Evolutionary conservation across 2,329 filamentous ascomycete genomes (phyloP), one percentile per base, ranked within the genome.

Genomic region (Westerdykella ornata): DNA sequence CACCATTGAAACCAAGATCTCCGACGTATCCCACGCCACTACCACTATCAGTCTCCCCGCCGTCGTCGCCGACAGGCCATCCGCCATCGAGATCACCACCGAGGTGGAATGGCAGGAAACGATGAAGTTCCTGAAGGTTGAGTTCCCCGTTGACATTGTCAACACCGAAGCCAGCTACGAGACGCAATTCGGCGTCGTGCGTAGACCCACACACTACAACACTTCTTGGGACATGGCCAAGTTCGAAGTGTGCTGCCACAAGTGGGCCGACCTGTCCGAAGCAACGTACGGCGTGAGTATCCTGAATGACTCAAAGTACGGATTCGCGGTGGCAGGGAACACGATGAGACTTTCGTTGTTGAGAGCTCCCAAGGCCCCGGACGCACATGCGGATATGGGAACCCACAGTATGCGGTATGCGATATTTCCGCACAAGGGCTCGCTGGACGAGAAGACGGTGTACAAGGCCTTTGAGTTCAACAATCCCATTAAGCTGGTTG

Each of bases 191-290:
- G 90, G 90, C 53, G 80, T 96, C 53, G 82, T 92, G 48, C 81
- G 81, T 52, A 80, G 92, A 20, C 90, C 92, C 2, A 98, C 92
- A 0, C 92, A 98, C 69, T 97, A 96, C 76, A 98, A 98, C 70
- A 98, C 92, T 3, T 84, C 79, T 52, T 95, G 88, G 88, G 88
- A 95, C 60, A 94, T 94, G 88, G 89, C 89, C 59, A 95, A 95
- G 59, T 96, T 96, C 56, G 89, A 96, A 70, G 89, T 96, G 38
- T 95, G 88, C 74, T 90, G 85, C 64, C 89, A 96, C 72, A 90
- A 89, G 63, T 96, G 87, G 73, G 89, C 89, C 9, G 89, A 96
- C 65, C 71, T 96, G 18, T 90, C 85, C 0, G 89, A 96, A 66
- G 75, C 85, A 57, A 84, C 82, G 39, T 95, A 94, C 56, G 89